Base-by-base conservation (phyloP, 768 basidiomycete genomes). In the Dentipellis sp. region DNA sequence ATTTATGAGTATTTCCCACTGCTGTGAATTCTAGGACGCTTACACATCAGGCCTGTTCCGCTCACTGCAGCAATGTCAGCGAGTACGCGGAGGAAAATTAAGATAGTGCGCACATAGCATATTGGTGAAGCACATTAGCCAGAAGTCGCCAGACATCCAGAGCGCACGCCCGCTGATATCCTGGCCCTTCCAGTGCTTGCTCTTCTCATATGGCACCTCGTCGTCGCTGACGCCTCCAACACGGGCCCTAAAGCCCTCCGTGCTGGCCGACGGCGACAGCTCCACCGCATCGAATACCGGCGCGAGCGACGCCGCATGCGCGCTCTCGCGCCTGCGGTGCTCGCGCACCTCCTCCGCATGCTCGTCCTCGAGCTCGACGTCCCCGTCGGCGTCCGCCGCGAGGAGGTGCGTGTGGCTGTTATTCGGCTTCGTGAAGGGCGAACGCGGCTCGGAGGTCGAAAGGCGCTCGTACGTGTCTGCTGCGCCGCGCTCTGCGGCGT, bases 41-140 rank as follows among this genome's bases (percentile, higher is more conserved):
- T 62, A 85, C 84, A 91, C 84, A 88, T 89, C 39, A 91, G 56
- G 3, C 88, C 88, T 10, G 81, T 86, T 10, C 88, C 88, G 55
- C 81, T 80, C 60, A 88, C 84, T 84, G 55, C 2, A 57, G 23
- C 55, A 14, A 29, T 9, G 3, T n/a, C 34, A n/a, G 53, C 35
- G 34, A 52, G n/a, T 3, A 47, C 17, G 16, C 29, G 16, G 17
- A n/a, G 14, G 49, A 17, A 48, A 29, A 22, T n/a, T 17, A 29
- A 45, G 16, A 5, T 11, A 49, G 4, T 12, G 11, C 84, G 56
- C 62, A 88, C 85, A 69, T 23, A 86, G 69, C 0, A 76, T 74
- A 36, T 83, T 74, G 34, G 85, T 80, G 0, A 62, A 52, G 54
- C 79, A 81, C 17, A 89, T 62, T 14, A 87, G 63, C 78, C 83